Evolutionary conservation across 768 basidiomycete genomes (phyloP), one percentile per base, ranked within the genome.

Genomic region (Termitomyces sp.): DNA sequence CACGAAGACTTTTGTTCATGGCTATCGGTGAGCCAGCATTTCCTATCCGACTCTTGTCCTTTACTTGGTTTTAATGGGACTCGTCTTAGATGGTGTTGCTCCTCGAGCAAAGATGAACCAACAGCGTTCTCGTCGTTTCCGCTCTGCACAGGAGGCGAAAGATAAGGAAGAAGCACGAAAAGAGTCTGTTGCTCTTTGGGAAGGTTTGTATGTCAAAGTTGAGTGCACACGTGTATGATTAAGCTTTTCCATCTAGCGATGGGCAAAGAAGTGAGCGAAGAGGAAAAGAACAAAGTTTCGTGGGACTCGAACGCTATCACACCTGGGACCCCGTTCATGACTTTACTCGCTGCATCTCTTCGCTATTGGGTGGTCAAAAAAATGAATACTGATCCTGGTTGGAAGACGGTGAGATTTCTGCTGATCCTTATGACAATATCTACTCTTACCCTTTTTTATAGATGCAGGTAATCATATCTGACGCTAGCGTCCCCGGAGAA

Each of bases 101-200:
- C 96, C 96, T 33, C 87, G 96, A 67, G 97, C 97, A 40, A 99
- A 99, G 77, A 99, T 99, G 97, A 99, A 99, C 70, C 97, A 99
- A 68, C 97, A 99, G 71, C 93, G 97, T 10, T 94, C 95, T 16
- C 83, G 97, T 64, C 93, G 97, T 55, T 99, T 99, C 76, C 85
- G 97, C 59, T 85, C 95, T 22, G 87, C 93, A 2, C 94, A 96
- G 70, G 97, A 99, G 72, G 95, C 97, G 4, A 87, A 89, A 60
- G 93, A 96, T 36, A 96, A 97, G 73, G 95, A 93, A 57, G 87
- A 92, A 56, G 92, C 93, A 48, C 82, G 87, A 40, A 83, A 84
- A 68, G 89, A 95, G 69, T 87, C 92, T 3, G 81, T 97, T 44
- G 80, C 85, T 2, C 67, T 94, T 63, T 96, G 93, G 85, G 89